Base-by-base conservation (phyloP, 306 rosid species). In the Trifolium pratense region DNA sequence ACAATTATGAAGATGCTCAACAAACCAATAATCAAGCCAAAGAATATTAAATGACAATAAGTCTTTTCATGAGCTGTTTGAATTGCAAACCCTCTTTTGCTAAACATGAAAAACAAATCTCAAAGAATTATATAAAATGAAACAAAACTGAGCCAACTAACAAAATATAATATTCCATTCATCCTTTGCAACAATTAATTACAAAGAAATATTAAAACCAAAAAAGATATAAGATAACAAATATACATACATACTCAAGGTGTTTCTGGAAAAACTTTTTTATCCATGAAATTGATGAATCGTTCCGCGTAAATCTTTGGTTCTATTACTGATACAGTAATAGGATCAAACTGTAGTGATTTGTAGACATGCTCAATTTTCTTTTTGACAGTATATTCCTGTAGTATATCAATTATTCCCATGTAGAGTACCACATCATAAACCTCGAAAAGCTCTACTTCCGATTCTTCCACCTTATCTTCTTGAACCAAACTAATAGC, bases 381-480 rank as follows among this genome's bases (percentile, higher is more conserved):
- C 93, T 94, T 94, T 59, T 57, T 84, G 61, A 74, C 16, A 69
- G 81, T 89, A 87, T 91, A 94, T 32, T 86, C 93, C 73, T 94
- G 99, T 81, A 94, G 71, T 79, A 91, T 89, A 76, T 94, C 99
- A 61, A 94, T 94, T 80, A 94, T 87, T 26, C 99, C 97, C 95
- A 94, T 87, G 68, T 86, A 94, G 20, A 94, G 90, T 16, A 94
- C 96, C 63, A 91, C 97, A 36, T 94, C 96, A 46, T 89, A 89
- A 37, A 89, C 86, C 84, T 89, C 97, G 52, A 88, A 86, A 73
- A 83, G 95, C 71, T 91, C 99, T 16, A 82, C 85, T 68, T 89
- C 95, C 23, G 95, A 75, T 11, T 88, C 84, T 57, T 84, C 91
- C 31, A 70, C 83, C 57, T 71, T 80, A n/a, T 73, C 89, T 55